A percentile compares a stretch with the other conserved stretches of the same genome.
Conservation (phyloP, 2,329 filamentous ascomycete genomes). For the Trichoderma semiorbis region DNA sequence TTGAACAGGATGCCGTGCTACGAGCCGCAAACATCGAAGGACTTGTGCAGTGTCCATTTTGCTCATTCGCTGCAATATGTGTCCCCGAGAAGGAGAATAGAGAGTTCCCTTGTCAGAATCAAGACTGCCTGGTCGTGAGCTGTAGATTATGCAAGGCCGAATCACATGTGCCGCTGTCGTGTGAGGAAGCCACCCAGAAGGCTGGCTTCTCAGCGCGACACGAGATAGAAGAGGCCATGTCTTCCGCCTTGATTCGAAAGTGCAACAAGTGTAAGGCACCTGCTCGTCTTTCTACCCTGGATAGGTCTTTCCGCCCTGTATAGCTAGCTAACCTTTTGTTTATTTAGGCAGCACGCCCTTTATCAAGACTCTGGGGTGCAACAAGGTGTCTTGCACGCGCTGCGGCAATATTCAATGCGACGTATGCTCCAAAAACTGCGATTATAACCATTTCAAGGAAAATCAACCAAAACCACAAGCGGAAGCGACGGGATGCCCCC, state of each 20-base stretch:
- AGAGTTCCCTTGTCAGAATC: conserved; percentile 69
- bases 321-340: conserved; percentile 19
- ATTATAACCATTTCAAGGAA: conserved; percentile 70
- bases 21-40: conserved; percentile 67
- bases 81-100: conserved; percentile 63
- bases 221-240: conserved; percentile 80
- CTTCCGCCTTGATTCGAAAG: conserved; percentile 68
- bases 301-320: conserved; percentile 3
- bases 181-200: conserved; percentile 62
- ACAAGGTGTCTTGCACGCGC: conserved; percentile 72
- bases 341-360: conserved; percentile 62
- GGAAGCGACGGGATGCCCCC: conserved; percentile 56
- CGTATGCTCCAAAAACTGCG: conserved; percentile 63
- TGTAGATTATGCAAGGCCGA: conserved; percentile 66
- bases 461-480: conserved; percentile 38
- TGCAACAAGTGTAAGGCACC: conserved; percentile 60
- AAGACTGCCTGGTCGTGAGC: conserved; percentile 59
- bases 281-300: not conserved
- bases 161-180: conserved; percentile 70
- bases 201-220: conserved; percentile 60
- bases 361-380: conserved; percentile 76
- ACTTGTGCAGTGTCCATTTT: conserved; percentile 76
- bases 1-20: conserved; percentile 69
- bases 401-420: conserved; percentile 61
- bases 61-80: conserved; percentile 73